A percentile compares a stretch with the other conserved stretches of the same genome.
Evolutionary conservation across 345 rosid genomes (phyloP).

Genomic region (Ceriops tagal): DNA sequence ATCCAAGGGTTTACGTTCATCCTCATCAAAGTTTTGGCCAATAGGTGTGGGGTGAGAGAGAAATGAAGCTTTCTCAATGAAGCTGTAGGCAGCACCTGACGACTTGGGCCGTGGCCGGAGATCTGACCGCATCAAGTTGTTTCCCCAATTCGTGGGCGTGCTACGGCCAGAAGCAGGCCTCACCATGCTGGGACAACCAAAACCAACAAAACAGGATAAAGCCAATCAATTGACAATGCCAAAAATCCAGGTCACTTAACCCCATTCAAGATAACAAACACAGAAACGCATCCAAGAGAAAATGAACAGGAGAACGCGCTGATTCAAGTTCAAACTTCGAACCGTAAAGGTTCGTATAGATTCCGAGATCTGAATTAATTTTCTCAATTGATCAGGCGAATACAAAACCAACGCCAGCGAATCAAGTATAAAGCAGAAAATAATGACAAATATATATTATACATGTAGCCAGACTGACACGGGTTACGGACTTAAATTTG

Average conservation of each 20-base stretch:
- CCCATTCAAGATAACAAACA: background rate
- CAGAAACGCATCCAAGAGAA: background rate
- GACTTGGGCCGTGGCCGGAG: conserved; percentile 29
- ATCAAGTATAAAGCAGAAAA: no score
- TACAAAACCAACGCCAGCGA: no score
- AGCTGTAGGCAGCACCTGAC: conserved; percentile 11
- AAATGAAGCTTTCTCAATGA: conserved; percentile 25
- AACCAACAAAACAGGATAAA: background rate
- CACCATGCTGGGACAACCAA: conserved; percentile 9
- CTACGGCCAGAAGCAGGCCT: conserved; percentile 20
- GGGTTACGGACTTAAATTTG: no score
- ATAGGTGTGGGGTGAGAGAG: conserved; percentile 18
- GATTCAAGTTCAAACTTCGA: background rate
- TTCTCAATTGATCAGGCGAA: no score
- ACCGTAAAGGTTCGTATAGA: background rate
- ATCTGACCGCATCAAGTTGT: conserved; percentile 18
- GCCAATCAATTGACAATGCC: background rate
- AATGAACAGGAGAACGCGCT: no score
- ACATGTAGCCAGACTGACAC: no score
- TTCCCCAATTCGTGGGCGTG: conserved; percentile 11
- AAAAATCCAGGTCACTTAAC: no score
- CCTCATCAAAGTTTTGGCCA: conserved; percentile 31
- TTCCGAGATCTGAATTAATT: background rate
- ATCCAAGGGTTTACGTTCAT: conserved; percentile 26
- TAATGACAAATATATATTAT: no score